Evolutionary conservation across 2,329 filamentous ascomycete genomes (phyloP), one percentile per base, ranked within the genome.

Genomic region (Fusarium sp.): DNA sequence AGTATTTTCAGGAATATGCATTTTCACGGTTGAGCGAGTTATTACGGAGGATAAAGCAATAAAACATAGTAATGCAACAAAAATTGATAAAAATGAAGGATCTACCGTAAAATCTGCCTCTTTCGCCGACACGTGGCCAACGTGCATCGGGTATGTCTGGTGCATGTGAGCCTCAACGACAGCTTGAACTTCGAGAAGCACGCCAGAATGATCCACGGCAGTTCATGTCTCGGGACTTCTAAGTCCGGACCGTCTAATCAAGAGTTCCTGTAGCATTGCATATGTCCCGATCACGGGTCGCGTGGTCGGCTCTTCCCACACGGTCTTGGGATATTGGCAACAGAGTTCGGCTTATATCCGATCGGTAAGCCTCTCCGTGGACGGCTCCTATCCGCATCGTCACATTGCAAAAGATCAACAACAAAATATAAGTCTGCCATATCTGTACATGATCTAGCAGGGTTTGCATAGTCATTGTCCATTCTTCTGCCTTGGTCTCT

Each of bases 331-430:
- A 16, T 23, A 11, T n/a, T 13, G 15, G 15, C 27, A 18, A 34
- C 28, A 34, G 5, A n/a, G 27, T 41, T 41, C 51, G 51, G 37
- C 11, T 31, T 31, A 31, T 40, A 50, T 57, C 54, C 34, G 43
- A 41, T 41, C 54, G 43, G 54, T 3, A 40, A 40, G n/a, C n/a
- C 10, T 50, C 43, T 34, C 54, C 54, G 43, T 40, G 31, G 31
- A 30, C 27, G 28, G 23, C 36, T 48, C 18, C 18, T 9, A 8
- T 18, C 47, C 18, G 31, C 18, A 51, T 37, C 7, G 15, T 27
- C 4, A 12, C 34, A 13, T 15, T 27, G n/a, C 6, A 37, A n/a
- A 12, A 34, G 7, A 8, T 23, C 2, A 23, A 23, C 31, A 51
- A 36, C 31, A 15, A 23, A 30, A 55, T 58, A 58, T 41, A 50